phyloP scores from a whole-genome alignment of 1,139 yeast genomes.

The Saccharomycopsis phalli region DNA sequence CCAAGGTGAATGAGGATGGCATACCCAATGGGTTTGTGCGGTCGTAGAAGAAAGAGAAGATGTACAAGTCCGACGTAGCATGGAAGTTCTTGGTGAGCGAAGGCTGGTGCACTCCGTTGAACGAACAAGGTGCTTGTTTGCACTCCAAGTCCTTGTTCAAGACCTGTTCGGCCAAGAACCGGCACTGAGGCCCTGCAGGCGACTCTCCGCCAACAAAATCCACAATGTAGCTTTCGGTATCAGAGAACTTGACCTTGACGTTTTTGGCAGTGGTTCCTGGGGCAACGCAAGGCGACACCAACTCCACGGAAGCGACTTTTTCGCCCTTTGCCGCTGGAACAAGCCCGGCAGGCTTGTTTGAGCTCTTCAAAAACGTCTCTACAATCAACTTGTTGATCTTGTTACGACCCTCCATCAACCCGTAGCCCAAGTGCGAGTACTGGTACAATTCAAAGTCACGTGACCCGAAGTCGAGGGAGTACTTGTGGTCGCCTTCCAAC shows the following conservation, averaged over 20 bases:
- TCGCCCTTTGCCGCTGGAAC: slow-evolving; percentile 30
- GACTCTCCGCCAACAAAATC: slow-evolving; percentile 68
- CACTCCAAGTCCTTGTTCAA: slow-evolving; percentile 80
- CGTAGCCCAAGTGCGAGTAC: slow-evolving; percentile 91
- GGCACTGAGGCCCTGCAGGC: slow-evolving; percentile 64
- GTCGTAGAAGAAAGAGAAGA: slow-evolving; percentile 92
- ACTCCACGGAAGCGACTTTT: slow-evolving; percentile 35
- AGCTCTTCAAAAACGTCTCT: slow-evolving; percentile 36
- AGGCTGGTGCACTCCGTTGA: slow-evolving; percentile 96
- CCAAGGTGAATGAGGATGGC: slow-evolving; percentile 81
- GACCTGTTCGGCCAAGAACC: slow-evolving; percentile 71
- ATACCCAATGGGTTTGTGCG: slow-evolving; percentile 88
- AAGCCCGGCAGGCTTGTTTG: slow-evolving; percentile 25
- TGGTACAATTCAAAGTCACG: slow-evolving; percentile 80
- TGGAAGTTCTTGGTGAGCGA: slow-evolving; percentile 70
- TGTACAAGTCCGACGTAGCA: slow-evolving; percentile 63
- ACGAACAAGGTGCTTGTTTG: slow-evolving; percentile 73
- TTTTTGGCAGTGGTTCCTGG: slow-evolving; percentile 52
- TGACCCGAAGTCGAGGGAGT: slow-evolving; percentile 70
- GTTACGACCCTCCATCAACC: slow-evolving; percentile 88
- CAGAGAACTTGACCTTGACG: slow-evolving; percentile 45
- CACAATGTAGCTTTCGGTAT: slow-evolving; percentile 43
- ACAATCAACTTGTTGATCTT: slow-evolving; percentile 61
- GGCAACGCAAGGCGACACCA: slow-evolving; percentile 80
- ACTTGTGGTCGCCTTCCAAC: slow-evolving; percentile 86